phyloP scores from a whole-genome alignment of 2,329 filamentous ascomycete genomes.

The Paramyrothecium sp. region DNA sequence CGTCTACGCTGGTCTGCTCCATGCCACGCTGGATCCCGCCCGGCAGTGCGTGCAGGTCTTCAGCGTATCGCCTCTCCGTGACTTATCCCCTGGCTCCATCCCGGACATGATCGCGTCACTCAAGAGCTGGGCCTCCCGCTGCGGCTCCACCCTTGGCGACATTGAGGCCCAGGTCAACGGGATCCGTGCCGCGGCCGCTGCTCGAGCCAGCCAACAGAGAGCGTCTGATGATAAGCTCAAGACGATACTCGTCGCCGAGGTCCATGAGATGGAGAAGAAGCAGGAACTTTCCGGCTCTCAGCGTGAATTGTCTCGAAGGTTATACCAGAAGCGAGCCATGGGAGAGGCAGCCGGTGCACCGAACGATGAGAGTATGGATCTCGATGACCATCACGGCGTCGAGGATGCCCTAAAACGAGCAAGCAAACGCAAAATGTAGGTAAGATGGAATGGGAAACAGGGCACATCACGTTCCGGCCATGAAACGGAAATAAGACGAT shows the following conservation, averaged over 20 bases:
- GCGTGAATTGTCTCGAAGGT: constrained; percentile 22
- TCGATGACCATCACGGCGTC: constrained; percentile 49
- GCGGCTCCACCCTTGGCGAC: constrained; percentile 68
- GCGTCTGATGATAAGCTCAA: constrained; percentile 48
- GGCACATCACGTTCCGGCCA: constrained; percentile 5
- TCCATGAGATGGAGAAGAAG: constrained; percentile 41
- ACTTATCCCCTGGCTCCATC: constrained; percentile 74
- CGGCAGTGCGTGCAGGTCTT: constrained; percentile 73
- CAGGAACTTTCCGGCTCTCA: constrained; percentile 15
- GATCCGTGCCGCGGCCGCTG: constrained; percentile 59
- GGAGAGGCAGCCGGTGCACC: constrained; percentile 41
- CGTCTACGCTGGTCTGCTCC: constrained; percentile 81
- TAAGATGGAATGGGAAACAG: background rate
- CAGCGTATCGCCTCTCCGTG: constrained; percentile 80
- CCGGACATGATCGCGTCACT: constrained; percentile 67
- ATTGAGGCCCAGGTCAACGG: constrained; percentile 73
- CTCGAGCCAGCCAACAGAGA: constrained; percentile 48
- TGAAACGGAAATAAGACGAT: background rate
- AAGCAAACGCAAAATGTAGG: constrained; percentile 53
- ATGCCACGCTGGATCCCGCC: constrained; percentile 79
- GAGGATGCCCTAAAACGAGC: constrained; percentile 50
- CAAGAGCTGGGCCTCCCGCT: constrained; percentile 74
- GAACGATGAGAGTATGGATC: constrained; percentile 52
- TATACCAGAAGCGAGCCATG: constrained; percentile 32
- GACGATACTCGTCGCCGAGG: constrained; percentile 40